A percentile compares a stretch with the other conserved stretches of the same genome.
Conservation (phyloP, 1,284 basidiomycete genomes). For the Ceratobasidium sp. region DNA sequence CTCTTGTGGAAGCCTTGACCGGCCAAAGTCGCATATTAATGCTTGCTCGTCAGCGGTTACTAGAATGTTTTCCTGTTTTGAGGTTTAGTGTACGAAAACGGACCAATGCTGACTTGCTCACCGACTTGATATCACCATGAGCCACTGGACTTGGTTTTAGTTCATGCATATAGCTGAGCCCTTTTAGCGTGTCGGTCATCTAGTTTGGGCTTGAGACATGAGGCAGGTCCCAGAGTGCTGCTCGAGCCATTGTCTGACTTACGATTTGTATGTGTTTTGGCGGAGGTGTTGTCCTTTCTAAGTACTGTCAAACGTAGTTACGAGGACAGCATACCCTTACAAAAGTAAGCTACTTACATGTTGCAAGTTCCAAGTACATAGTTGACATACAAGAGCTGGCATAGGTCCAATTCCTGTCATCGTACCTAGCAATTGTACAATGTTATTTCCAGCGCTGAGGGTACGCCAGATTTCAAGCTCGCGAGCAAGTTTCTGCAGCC, state of each 20-base stretch:
- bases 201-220: no score
- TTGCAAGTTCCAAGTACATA: constrained; percentile 27
- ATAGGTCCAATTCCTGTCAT: constrained; percentile 25
- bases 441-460: neutral
- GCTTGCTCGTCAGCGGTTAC: constrained; percentile 31
- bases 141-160: constrained; percentile 17
- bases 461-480: constrained; percentile 39
- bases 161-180: constrained; percentile 38
- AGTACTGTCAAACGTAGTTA: constrained; percentile 7
- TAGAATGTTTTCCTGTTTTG: constrained; percentile 21
- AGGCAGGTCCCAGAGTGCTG: no score
- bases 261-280: constrained; percentile 40
- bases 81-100: neutral
- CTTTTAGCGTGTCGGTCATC: constrained; percentile 38
- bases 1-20: constrained; percentile 15
- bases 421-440: constrained; percentile 26
- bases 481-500: constrained; percentile 25
- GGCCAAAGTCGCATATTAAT: constrained; percentile 40
- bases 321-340: no score
- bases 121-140: constrained; percentile 42
- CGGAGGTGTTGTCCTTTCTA: constrained; percentile 21
- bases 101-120: neutral
- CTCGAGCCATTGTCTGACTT: neutral
- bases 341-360: constrained; percentile 16
- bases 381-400: constrained; percentile 10